Evolutionary conservation across 2,329 filamentous ascomycete species (phyloP).

Genomic region (Xylaria sp.): DNA sequence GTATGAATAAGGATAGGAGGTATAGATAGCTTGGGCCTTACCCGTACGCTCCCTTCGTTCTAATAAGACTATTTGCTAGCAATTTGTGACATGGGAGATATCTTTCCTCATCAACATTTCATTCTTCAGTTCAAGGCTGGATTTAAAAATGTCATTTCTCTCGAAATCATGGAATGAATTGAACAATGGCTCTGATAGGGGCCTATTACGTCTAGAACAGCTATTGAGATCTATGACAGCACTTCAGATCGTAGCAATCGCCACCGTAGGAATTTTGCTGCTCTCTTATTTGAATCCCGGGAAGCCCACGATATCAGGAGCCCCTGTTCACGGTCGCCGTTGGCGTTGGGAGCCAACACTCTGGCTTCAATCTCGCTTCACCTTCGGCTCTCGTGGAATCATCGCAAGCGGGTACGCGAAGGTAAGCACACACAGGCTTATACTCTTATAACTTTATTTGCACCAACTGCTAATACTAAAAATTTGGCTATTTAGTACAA

Average conservation of each 20-base stretch:
- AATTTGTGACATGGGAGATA: no score
- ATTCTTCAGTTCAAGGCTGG: no score
- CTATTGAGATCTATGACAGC: neutral
- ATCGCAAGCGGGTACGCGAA: slow-evolving; percentile 17
- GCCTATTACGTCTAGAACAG: neutral
- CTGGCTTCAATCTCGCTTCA: slow-evolving; percentile 31
- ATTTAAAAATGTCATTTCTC: no score
- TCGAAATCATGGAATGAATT: no score
- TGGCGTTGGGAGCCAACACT: slow-evolving; percentile 28
- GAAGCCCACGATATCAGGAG: slow-evolving; percentile 14
- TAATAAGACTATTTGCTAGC: no score
- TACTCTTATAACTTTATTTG: neutral
- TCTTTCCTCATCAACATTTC: no score
- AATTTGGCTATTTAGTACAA: slow-evolving; percentile 15
- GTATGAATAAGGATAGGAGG: no score
- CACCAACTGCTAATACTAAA: neutral
- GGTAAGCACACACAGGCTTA: neutral
- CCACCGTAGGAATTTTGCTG: neutral
- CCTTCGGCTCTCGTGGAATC: slow-evolving; percentile 15
- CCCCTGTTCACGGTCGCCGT: slow-evolving; percentile 25
- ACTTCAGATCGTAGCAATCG: neutral
- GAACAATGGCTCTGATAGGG: neutral
- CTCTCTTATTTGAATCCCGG: neutral
- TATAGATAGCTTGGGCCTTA: no score
- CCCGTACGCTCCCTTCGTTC: no score